A percentile compares a stretch with the other conserved stretches of the same genome.
These are phyloP conservation scores for Venturia aucupariae DNA, from an alignment of 2,329 filamentous ascomycete genomes.

Conservation along the genomic window DNA sequence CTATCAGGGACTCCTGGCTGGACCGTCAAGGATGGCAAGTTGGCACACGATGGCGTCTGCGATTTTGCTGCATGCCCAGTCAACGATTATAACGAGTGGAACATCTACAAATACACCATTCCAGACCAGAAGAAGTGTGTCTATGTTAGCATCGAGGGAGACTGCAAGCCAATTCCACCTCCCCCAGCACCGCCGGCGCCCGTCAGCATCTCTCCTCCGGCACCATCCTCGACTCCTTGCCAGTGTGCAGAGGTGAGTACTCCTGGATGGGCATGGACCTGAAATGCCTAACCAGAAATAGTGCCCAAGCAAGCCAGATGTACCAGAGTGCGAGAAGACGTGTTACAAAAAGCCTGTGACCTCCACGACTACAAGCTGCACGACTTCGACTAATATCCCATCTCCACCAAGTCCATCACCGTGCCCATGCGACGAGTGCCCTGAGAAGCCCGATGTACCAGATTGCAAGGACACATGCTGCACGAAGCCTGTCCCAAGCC, in stretches of 20 bases:
- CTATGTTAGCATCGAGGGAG: conserved; percentile 36
- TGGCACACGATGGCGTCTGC: conserved; percentile 43
- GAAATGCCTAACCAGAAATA: neutral
- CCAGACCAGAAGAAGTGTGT: conserved; percentile 40
- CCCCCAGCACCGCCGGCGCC: neutral
- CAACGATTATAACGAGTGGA: conserved; percentile 44
- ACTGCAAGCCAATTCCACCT: neutral
- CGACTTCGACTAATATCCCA: no score
- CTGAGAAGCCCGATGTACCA: neutral
- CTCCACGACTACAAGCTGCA: no score
- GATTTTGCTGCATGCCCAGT: conserved; percentile 55
- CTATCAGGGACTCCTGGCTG: conserved; percentile 43
- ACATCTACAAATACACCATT: conserved; percentile 42
- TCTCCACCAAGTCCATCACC: no score
- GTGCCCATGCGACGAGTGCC: neutral
- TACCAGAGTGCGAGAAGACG: neutral
- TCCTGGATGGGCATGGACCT: neutral
- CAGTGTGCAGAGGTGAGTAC: neutral
- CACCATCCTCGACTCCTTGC: neutral
- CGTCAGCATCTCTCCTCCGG: neutral
- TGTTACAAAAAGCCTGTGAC: neutral
- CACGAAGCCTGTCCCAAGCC: neutral
- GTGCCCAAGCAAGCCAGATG: neutral
- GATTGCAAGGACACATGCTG: neutral
- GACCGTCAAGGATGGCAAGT: conserved; percentile 41